phyloP scores from a whole-genome alignment of 164 flowering plant species.

The Nymphaea thermarum region DNA sequence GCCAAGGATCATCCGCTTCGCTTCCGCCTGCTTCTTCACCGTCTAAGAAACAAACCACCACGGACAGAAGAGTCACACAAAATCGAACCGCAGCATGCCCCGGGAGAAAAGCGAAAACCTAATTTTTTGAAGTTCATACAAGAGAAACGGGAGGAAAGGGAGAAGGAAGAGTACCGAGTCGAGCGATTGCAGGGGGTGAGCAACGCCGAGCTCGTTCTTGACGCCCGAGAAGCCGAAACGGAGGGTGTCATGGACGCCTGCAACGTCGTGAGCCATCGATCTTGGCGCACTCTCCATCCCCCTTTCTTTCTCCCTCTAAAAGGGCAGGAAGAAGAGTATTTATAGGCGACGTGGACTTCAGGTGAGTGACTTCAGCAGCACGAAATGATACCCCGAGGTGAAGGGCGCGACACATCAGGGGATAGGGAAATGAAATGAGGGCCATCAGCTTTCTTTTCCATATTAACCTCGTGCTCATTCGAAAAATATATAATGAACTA shows the following conservation, averaged over 20 bases:
- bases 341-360: no score
- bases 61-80: background rate
- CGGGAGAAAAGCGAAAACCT: no score
- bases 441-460: no score
- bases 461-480: no score
- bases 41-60: constrained; percentile 21
- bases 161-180: constrained; percentile 22
- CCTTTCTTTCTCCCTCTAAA: background rate
- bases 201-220: constrained; percentile 58
- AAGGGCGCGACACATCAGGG: no score
- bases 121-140: background rate
- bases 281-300: constrained; percentile 29
- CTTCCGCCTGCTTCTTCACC: constrained; percentile 28
- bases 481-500: no score
- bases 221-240: constrained; percentile 79
- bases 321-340: no score
- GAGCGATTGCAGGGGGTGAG: constrained; percentile 65
- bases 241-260: constrained; percentile 48
- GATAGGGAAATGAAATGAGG: no score
- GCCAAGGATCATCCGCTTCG: constrained; percentile 41
- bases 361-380: no score
- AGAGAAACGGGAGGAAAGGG: constrained; percentile 2
- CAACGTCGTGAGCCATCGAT: constrained; percentile 47
- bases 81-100: no score
- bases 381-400: no score